Base-by-base conservation (phyloP, 1,284 basidiomycete species). In the Fomitopsis palustris region DNA sequence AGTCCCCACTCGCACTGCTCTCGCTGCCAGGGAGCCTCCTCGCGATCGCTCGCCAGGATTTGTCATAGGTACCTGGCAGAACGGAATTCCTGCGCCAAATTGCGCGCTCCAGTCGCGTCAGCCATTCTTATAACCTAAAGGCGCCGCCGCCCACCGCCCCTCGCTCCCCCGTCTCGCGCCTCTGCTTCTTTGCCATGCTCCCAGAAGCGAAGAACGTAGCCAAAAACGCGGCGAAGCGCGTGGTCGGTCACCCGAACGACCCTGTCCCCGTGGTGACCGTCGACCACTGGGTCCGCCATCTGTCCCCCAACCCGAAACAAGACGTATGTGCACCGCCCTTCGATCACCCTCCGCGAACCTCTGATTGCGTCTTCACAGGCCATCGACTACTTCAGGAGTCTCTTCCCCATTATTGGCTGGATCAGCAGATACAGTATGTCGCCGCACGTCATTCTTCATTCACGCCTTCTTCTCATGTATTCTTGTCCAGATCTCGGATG, bases 381-480 rank as follows among this genome's bases (percentile, higher is more conserved):
- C 42, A 69, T 79, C 39, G 65, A 77, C 56, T 96, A 95, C 68
- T 38, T 93, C 31, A 67, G 72, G 55, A 82, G 84, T 61, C 77
- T 96, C 12, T 96, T 96, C 74, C 94, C 94, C 1, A 92, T 96
- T 70, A 37, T 92, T 1, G 76, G 82, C 53, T 96, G 94, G 94
- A 86, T 92, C 41, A 81, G 85, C 9, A 81, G 92, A 66, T 96
- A 96, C 77, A 96, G 89, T 89, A 57, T 65, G 85, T 75, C 14
- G 41, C 17, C 14, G 21, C 43, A 17, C 16, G 19, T 47, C 72
- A 63, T 62, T 72, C 31, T 68, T 62, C 35, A 35, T 53, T 16
- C 38, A n/a, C 49, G 27, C 59, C 25, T 53, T 63, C 43, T 53
- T 45, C 56, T 60, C 49, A 60, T 57, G 58, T 57, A 38, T 43